Percentiles rank a stretch among this genome's conserved stretches.
These are phyloP conservation scores for Massospora cicadina DNA, from an alignment of 371 early-diverging fungal species.

Conservation along the genomic window DNA sequence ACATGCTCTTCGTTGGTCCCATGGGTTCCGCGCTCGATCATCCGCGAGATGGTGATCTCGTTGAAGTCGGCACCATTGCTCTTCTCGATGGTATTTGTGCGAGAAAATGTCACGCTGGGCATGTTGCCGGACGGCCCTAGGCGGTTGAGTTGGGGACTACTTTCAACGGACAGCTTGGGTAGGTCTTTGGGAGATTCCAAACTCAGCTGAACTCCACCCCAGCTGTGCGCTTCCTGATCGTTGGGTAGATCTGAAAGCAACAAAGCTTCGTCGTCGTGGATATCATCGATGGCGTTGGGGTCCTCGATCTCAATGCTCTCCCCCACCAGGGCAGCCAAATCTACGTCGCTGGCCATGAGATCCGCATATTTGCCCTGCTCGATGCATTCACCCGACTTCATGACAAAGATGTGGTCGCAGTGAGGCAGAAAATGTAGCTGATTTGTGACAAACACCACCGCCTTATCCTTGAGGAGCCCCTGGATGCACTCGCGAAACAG, in stretches of 20 bases:
- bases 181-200: not conserved
- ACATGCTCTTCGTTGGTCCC: not conserved
- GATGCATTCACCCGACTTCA: constrained; percentile 44
- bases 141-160: not conserved
- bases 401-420: constrained; percentile 37
- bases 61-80: constrained; percentile 28
- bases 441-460: constrained; percentile 40
- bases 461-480: constrained; percentile 29
- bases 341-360: constrained; percentile 31
- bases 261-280: constrained; percentile 10
- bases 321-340: constrained; percentile 22
- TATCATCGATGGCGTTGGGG: constrained; percentile 23
- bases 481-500: constrained; percentile 41
- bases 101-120: constrained; percentile 14
- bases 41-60: constrained; percentile 41
- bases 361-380: constrained; percentile 49
- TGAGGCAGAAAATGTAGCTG: constrained; percentile 35
- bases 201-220: not conserved
- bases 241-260: constrained; percentile 2
- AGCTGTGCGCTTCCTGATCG: not conserved
- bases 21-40: constrained; percentile 26
- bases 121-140: constrained; percentile 3
- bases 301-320: constrained; percentile 28
- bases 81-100: constrained; percentile 21
- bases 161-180: not conserved